A percentile compares a stretch with the other conserved stretches of the same genome.
Conservation (phyloP, 2,329 filamentous ascomycete genomes). For the Monosporascus sp. region DNA sequence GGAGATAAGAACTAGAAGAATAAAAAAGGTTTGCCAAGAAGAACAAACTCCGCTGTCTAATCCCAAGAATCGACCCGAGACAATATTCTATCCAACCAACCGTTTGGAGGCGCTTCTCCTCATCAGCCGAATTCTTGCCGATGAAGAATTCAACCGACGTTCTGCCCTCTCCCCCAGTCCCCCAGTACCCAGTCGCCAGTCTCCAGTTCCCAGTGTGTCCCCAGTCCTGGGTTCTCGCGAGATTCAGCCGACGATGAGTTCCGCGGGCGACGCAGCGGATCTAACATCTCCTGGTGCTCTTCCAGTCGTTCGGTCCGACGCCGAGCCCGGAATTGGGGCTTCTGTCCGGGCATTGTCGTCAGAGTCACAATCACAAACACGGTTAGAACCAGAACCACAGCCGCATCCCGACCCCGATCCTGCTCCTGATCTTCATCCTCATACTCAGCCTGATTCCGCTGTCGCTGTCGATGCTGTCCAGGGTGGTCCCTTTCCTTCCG, state of each 20-base stretch:
- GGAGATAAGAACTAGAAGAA: too few species aligned
- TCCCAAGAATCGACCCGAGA: too few species aligned
- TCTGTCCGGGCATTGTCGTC: background rate
- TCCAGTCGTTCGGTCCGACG: background rate
- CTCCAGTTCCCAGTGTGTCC: background rate
- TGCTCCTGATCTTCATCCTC: background rate
- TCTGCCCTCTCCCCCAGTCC: background rate
- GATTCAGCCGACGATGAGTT: background rate
- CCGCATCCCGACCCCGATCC: background rate
- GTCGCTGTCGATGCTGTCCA: background rate
- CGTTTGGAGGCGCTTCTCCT: too few species aligned
- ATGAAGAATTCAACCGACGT: background rate
- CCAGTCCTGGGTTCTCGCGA: background rate
- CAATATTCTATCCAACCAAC: too few species aligned
- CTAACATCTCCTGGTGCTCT: background rate
- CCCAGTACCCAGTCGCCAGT: background rate
- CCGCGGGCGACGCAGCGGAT: background rate
- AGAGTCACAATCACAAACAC: background rate
- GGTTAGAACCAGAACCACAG: background rate
- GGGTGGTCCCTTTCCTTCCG: background rate
- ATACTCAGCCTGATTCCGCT: background rate
- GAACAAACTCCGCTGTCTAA: too few species aligned
- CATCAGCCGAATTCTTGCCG: too few species aligned
- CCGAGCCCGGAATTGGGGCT: background rate
- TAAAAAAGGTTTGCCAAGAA: too few species aligned